Base-by-base conservation (phyloP, 2,329 filamentous ascomycete genomes). In the Sclerotinia subarctica region DNA sequence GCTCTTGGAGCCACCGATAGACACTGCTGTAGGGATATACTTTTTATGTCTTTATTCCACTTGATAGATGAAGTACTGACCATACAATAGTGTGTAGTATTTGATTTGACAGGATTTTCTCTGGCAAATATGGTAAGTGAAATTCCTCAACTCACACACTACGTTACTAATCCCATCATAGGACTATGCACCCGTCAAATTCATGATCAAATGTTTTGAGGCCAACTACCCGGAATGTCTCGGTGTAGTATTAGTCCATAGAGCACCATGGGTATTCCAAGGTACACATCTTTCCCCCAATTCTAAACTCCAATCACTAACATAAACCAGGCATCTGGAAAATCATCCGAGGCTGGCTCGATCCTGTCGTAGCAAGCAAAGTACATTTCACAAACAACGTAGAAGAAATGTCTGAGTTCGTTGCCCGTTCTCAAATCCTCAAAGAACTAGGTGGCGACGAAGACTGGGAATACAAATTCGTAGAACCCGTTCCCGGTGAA, bases 131-230 rank as follows among this genome's bases (percentile, higher is more conserved):
- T 99, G 95, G 88, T 89, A 80, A 76, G 82, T 74, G 21, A 24
- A 19, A n/a, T 17, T 29, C 35, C 47, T 57, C 21, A 38, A 47
- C 56, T 42, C 46, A 7, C 11, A 11, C 38, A 47, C 38, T 19
- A 26, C 4, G 53, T 66, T 24, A 47, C 74, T 76, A 47, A 78
- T 68, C 46, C 52, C 19, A 19, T 24, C 13, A 17, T 68, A 90
- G 88, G 95, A 99, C 79, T 98, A 98, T 78, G 87, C 91, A 0
- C 94, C 95, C 1, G 92, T 99, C 68, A 99, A 97, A 77, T 99
- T 98, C 81, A 97, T 99, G 90, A 97, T 99, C 79, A 96, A 97
- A 80, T 97, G 94, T 79, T 99, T 99, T 77, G 95, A 99, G 81
- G 95, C 95, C 69, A 98, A 99, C 78, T 99, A 98, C 75, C 95